Conservation (phyloP, 2,329 filamentous ascomycete species). For the Aspergillus oerlinghausenensis region DNA sequence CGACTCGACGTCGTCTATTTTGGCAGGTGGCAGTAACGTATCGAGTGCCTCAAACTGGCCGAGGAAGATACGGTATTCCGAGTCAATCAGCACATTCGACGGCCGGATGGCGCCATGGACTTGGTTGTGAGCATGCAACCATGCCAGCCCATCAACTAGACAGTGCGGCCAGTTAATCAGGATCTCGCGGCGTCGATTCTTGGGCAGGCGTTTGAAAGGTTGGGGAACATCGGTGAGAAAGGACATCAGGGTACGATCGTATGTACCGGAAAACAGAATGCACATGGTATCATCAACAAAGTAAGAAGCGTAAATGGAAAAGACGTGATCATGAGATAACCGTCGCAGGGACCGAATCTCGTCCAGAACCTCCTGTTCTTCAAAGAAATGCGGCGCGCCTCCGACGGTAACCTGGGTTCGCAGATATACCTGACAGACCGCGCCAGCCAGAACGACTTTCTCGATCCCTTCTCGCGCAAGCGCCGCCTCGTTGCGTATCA, state of each 20-base stretch:
- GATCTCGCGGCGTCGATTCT: slow-evolving; percentile 38
- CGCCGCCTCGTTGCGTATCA: slow-evolving; percentile 40
- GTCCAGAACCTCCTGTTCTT: slow-evolving; percentile 36
- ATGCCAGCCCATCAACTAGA: slow-evolving; percentile 52
- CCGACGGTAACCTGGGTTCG: slow-evolving; percentile 37
- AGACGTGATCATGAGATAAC: slow-evolving; percentile 41
- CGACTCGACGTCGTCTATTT: slow-evolving; percentile 50
- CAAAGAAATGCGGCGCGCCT: slow-evolving; percentile 33
- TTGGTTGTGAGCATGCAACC: slow-evolving; percentile 52
- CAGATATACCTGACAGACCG: slow-evolving; percentile 31
- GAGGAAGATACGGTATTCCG: slow-evolving; percentile 53
- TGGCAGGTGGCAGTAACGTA: slow-evolving; percentile 51
- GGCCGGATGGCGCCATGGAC: slow-evolving; percentile 55
- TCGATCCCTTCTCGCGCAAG: slow-evolving; percentile 37
- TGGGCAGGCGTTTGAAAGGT: slow-evolving; percentile 38
- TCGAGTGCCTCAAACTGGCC: slow-evolving; percentile 55
- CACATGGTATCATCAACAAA: slow-evolving; percentile 40
- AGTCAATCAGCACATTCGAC: slow-evolving; percentile 56
- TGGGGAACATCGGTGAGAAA: slow-evolving; percentile 42
- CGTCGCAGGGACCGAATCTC: slow-evolving; percentile 37
- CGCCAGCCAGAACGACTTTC: slow-evolving; percentile 37
- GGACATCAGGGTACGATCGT: slow-evolving; percentile 39
- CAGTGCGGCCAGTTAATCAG: slow-evolving; percentile 46
- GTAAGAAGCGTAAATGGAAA: slow-evolving; percentile 44
- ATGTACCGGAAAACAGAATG: slow-evolving; percentile 39